Conservation (phyloP, 2,329 filamentous ascomycete genomes). For the Penicillium nordicum region DNA sequence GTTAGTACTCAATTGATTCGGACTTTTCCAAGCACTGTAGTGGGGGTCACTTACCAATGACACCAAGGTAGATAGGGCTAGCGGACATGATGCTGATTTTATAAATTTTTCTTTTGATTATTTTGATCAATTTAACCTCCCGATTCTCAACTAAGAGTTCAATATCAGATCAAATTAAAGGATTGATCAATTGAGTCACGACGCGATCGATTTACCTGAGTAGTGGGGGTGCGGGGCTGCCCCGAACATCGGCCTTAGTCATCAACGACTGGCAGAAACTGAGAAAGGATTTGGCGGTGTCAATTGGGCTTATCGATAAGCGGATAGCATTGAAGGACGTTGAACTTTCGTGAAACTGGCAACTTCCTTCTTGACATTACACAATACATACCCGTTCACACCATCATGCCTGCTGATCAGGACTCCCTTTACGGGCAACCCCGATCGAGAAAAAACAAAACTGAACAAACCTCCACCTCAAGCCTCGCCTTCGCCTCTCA, state of each 20-base stretch:
- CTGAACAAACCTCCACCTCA: slow-evolving; percentile 57
- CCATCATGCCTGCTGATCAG: slow-evolving; percentile 17
- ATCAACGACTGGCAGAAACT: neutral
- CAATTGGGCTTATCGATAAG: slow-evolving; percentile 5
- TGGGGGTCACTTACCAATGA: slow-evolving; percentile 36
- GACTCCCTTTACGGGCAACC: slow-evolving; percentile 69
- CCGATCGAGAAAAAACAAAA: slow-evolving; percentile 58
- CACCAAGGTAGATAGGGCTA: slow-evolving; percentile 42
- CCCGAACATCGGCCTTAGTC: slow-evolving; percentile 9
- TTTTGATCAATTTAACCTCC: neutral
- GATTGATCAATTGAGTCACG: slow-evolving; percentile 8
- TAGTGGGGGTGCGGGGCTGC: slow-evolving; percentile 10
- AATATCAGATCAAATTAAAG: neutral
- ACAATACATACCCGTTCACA: neutral
- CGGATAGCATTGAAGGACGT: neutral
- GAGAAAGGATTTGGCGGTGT: neutral
- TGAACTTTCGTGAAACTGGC: neutral
- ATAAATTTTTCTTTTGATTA: neutral
- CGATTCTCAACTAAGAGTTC: slow-evolving; percentile 10
- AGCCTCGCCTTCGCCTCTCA: slow-evolving; percentile 85
- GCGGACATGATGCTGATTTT: slow-evolving; percentile 25
- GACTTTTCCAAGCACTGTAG: neutral
- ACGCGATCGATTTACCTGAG: slow-evolving; percentile 5
- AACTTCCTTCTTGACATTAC: neutral
- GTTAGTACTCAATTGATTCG: neutral